Evolutionary conservation across 2,329 filamentous ascomycete genomes (phyloP), one percentile per base, ranked within the genome.

Genomic region (Pseudogymnoascus sp.): DNA sequence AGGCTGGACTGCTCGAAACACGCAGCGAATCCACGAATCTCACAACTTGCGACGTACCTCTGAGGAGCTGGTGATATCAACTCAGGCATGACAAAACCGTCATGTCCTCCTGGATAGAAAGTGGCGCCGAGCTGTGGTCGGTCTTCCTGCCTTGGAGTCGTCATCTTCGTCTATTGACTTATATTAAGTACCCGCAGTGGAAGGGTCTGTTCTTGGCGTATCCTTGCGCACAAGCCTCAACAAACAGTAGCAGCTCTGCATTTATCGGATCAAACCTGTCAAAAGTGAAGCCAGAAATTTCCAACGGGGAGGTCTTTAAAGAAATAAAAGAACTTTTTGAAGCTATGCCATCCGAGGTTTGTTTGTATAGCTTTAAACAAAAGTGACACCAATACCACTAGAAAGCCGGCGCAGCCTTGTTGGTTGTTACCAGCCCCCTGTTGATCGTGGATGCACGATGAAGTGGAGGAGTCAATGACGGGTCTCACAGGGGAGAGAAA

Each of bases 51-150:
- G 52, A 67, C 80, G 69, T 77, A 88, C 86, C 87, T 82, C 78
- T 90, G 86, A 66, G 87, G 87, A 69, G 84, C 82, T 62, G 87
- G 87, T 70, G 87, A 87, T 67, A 89, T 82, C 70, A 89, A 77
- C 74, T 88, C 85, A 66, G 81, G 79, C 79, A 88, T 83, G 73
- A 83, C 87, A 74, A 84, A 88, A 74, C 88, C 84, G 75, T 89
- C 86, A 67, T 81, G 79, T 60, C 82, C 83, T 68, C 86, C 86
- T 68, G 87, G 87, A 72, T 86, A 81, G 74, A 87, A 89, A 58
- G 86, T 90, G 62, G 87, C 86, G 64, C 80, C 79, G 71, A 84
- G 69, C 63, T 72, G 71, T 67, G 70, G 66, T 28, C 38, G 12
- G 25, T 64, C 61, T 16, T 68, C 35, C 22, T 36, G 11, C 22